Evolutionary conservation across 495 filamentous ascomycete genomes (phyloP), one percentile per base, ranked within the genome.

Genomic region (Glutinoglossum americanum): DNA sequence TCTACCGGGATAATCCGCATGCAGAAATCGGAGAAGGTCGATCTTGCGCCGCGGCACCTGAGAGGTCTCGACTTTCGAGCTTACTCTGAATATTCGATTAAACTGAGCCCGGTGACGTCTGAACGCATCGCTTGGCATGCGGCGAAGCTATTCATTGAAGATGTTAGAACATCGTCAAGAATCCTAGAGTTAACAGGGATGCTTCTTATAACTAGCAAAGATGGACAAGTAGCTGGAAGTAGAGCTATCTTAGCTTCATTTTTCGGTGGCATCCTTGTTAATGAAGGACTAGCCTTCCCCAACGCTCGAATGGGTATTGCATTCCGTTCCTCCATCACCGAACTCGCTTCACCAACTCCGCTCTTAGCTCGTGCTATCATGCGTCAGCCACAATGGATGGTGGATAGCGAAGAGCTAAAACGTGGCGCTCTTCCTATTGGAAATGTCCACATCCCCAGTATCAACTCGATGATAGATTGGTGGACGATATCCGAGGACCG

Each of bases 381-480:
- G 47, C 47, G 47, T 7, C 47, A 49, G 25, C 47, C 47, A 15
- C 10, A 27, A 6, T 49, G 47, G 47, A 49, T 49, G 21, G 47
- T 49, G 21, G 47, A 49, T 1, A 23, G 25, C n/a, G 8, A 6
- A 2, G 47, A 49, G 47, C 8, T 49, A 25, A 25, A 25, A 15
- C 10, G n/a, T n/a, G 47, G 47, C 47, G n/a, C 47, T 9, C 7
- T 41, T 35, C 35, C 55, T 11, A 19, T 44, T 3, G 55, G 55
- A 47, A 37, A 44, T 11, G 55, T 57, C 28, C 47, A 57, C 55
- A 57, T 57, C 28, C 47, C 25, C 25, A 19, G 15, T n/a, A 19
- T 57, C 25, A 57, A 44, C 55, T 57, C 55, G 17, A 57, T 57
- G 25, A 57, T 57, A 10, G 35, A 57, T 27, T 57, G 55, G 55